Percentiles rank a stretch among this genome's conserved stretches.
Conservation (phyloP, 257 asterid species). For the Solanum commersonii region DNA sequence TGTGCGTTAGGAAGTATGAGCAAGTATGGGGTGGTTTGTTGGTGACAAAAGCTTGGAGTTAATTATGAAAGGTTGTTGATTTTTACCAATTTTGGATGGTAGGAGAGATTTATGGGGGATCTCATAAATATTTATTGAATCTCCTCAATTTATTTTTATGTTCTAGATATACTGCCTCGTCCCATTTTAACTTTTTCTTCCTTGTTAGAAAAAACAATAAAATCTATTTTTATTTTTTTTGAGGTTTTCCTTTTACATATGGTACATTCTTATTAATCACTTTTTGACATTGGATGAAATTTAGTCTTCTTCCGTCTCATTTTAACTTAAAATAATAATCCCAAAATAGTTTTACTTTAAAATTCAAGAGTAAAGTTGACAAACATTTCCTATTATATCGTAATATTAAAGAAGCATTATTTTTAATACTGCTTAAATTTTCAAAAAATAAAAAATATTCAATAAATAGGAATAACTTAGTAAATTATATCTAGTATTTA, state of each 20-base stretch:
- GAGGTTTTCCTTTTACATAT: background rate
- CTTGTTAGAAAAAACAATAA: background rate
- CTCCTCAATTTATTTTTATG: background rate
- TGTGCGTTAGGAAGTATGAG: background rate
- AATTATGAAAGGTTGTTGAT: constrained; percentile 11
- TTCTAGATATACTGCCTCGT: background rate
- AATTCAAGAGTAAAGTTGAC: background rate
- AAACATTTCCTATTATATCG: background rate
- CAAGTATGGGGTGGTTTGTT: constrained; percentile 10
- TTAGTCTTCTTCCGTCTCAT: background rate
- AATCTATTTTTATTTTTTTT: too few species aligned
- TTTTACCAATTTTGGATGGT: constrained; percentile 6
- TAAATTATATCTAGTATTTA: too few species aligned
- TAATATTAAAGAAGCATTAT: background rate
- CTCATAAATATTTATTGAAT: background rate
- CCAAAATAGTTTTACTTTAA: background rate
- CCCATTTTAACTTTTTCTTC: too few species aligned
- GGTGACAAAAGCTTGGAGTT: constrained; percentile 20
- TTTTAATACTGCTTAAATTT: background rate
- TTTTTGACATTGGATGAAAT: too few species aligned
- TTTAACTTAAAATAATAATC: too few species aligned
- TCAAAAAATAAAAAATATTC: too few species aligned
- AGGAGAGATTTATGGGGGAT: constrained; percentile 18
- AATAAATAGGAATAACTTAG: background rate
- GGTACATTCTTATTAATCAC: background rate